phyloP scores from a whole-genome alignment of 2,329 filamentous ascomycete genomes.

The Aureobasidium sp. region DNA sequence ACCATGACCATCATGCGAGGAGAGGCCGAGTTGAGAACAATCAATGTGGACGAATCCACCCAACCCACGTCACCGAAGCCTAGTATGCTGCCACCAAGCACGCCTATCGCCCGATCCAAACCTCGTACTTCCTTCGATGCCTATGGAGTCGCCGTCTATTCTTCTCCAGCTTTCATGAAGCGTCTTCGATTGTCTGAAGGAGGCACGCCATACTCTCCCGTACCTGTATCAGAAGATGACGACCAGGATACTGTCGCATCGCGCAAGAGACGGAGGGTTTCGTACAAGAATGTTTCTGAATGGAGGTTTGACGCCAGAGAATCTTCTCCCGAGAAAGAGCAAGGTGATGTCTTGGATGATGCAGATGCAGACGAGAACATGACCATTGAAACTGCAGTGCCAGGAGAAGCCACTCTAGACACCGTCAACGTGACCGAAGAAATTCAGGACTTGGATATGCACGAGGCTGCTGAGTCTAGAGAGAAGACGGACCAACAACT shows the following conservation, averaged over 20 bases:
- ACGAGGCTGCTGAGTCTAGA: not conserved
- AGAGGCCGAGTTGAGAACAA: slow-evolving; percentile 11
- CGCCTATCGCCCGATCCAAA: slow-evolving; percentile 17
- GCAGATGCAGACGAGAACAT: not conserved
- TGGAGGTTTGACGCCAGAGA: slow-evolving; percentile 71
- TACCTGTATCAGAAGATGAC: slow-evolving; percentile 62
- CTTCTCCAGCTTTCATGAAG: slow-evolving; percentile 74
- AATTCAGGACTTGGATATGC: not conserved
- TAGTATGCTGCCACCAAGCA: slow-evolving; percentile 17
- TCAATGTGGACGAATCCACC: slow-evolving; percentile 14
- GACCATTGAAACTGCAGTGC: not conserved
- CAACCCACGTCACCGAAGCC: slow-evolving; percentile 14
- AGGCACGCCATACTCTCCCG: slow-evolving; percentile 54
- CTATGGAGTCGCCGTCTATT: slow-evolving; percentile 45
- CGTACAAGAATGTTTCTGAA: slow-evolving; percentile 54
- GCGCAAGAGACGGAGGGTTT: slow-evolving; percentile 64
- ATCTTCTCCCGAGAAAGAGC: slow-evolving; percentile 56
- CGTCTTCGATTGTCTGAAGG: slow-evolving; percentile 61
- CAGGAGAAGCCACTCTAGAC: not conserved
- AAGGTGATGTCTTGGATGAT: slow-evolving; percentile 6
- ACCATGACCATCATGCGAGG: slow-evolving; percentile 26
- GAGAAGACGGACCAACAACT: not conserved
- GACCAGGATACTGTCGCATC: slow-evolving; percentile 51
- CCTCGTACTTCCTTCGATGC: slow-evolving; percentile 5
- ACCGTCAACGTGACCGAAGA: not conserved